phyloP scores from a whole-genome alignment of 371 early-diverging fungal species.

The Apophysomyces variabilis region DNA sequence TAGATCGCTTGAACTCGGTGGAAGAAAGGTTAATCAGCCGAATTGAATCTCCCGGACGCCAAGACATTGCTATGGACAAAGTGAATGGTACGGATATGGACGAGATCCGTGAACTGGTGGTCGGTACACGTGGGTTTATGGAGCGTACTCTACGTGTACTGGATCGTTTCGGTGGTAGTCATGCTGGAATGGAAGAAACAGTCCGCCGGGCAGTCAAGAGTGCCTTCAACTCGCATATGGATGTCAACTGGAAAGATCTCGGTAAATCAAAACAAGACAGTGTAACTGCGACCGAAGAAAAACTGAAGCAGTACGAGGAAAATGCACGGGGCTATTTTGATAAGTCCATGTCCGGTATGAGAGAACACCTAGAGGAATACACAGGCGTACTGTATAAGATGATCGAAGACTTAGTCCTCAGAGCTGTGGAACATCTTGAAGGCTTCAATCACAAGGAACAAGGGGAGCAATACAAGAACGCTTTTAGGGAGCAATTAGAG shows the following conservation, averaged over 20 bases:
- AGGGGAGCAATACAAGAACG: not conserved
- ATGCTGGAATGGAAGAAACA: conserved; percentile 44
- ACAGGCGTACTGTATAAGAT: conserved; percentile 54
- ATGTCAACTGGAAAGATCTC: conserved; percentile 33
- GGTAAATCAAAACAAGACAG: conserved; percentile 25
- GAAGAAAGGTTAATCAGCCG: not conserved
- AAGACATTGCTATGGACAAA: not conserved
- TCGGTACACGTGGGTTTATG: conserved; percentile 45
- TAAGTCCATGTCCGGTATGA: conserved; percentile 47
- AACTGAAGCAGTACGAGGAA: conserved; percentile 50
- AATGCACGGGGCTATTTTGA: conserved; percentile 51
- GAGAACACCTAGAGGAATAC: conserved; percentile 47
- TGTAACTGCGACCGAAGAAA: conserved; percentile 28
- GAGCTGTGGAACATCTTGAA: conserved; percentile 43
- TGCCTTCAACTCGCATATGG: conserved; percentile 41
- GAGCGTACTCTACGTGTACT: conserved; percentile 41
- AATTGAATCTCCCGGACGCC: not conserved
- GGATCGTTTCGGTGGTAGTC: conserved; percentile 36
- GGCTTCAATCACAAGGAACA: not conserved
- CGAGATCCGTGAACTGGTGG: conserved; percentile 35
- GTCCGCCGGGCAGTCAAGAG: conserved; percentile 50
- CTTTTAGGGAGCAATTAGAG: conserved; percentile 19
- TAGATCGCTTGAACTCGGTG: conserved; percentile 27
- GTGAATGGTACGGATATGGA: conserved; percentile 25
- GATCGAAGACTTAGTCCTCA: conserved; percentile 45